Base-by-base conservation (phyloP, 2,329 filamentous ascomycete species). In the Colletotrichum abscissum region DNA sequence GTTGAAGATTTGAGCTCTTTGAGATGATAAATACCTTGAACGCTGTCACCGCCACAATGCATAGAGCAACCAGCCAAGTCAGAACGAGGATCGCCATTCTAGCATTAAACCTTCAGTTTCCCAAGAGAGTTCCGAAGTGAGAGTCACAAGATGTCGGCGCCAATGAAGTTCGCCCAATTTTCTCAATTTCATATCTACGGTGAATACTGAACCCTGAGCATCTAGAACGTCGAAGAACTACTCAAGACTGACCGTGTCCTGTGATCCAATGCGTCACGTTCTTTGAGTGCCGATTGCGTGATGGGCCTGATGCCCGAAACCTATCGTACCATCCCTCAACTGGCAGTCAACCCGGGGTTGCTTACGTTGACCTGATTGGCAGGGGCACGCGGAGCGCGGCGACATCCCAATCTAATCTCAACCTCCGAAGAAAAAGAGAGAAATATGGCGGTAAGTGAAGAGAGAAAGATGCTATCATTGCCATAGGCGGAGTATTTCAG, bases 231-330 rank as follows among this genome's bases (percentile, higher is more conserved):
- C 19, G 7, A n/a, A n/a, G 42, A 19, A 9, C 42, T n/a, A 9
- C 5, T n/a, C 42, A 49, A 49, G 42, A 49, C 42, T 49, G 19
- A 9, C n/a, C 19, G 7, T 49, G 2, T 49, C 42, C 19, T 19
- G n/a, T 9, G 42, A 9, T n/a, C 8, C 16, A 5, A 4, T 19
- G 19, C 12, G 46, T 71, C 60, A 22, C 68, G 33, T 46, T 30
- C 49, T 66, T 19, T 8, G 22, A 30, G 14, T 26, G 14, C 19
- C 24, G 33, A 70, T 70, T 60, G 63, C 68, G 68, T 67, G 63
- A 60, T 67, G 5, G 28, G 6, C 9, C 14, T 26, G 22, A 22
- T 38, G 1, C 16, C 26, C 28, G 5, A 35, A 57, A 49, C 5
- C 24, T 16, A 19, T 66, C 9, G 14, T 24, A 35, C 28, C 22